Conservation (phyloP, 2,329 filamentous ascomycete species). For the Intubia oerlemansii region DNA sequence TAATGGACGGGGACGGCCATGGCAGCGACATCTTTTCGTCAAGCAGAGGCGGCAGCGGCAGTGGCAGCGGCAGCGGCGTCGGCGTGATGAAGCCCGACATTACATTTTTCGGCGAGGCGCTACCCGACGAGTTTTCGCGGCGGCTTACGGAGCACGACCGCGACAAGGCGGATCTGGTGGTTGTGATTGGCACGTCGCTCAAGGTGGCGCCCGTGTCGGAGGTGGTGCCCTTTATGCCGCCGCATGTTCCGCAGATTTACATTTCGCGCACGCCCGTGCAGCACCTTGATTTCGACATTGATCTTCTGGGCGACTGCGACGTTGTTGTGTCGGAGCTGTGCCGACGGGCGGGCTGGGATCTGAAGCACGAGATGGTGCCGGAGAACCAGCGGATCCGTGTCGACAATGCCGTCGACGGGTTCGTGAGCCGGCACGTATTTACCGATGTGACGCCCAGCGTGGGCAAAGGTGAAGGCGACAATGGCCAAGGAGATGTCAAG, state of each 20-base stretch:
- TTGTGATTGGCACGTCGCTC: constrained; percentile 89
- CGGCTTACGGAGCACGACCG: constrained; percentile 67
- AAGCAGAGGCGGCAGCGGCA: constrained; percentile 15
- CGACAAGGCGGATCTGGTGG: constrained; percentile 63
- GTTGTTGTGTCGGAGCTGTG: constrained; percentile 75
- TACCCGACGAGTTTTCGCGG: constrained; percentile 64
- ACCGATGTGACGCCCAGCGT: constrained; percentile 8
- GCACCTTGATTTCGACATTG: constrained; percentile 91
- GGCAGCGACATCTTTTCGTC: too few relatives aligned
- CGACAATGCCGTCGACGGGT: constrained; percentile 21
- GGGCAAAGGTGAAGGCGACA: too few relatives aligned
- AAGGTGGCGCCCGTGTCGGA: constrained; percentile 93
- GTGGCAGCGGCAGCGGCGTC: constrained; percentile 12
- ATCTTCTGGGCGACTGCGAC: constrained; percentile 89
- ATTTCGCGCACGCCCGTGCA: constrained; percentile 66
- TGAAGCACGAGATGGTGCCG: constrained; percentile 71
- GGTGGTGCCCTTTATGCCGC: constrained; percentile 60
- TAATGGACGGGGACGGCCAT: too few relatives aligned
- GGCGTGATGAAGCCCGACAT: constrained; percentile 96
- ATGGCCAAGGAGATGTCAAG: too few relatives aligned
- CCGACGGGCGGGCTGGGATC: constrained; percentile 56
- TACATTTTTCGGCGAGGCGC: constrained; percentile 85
- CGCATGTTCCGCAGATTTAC: constrained; percentile 74
- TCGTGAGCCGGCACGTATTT: constrained; percentile 22
- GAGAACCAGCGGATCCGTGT: constrained; percentile 39